phyloP scores from a whole-genome alignment of 208 protist genomes.

The Eutreptiella sp. region DNA sequence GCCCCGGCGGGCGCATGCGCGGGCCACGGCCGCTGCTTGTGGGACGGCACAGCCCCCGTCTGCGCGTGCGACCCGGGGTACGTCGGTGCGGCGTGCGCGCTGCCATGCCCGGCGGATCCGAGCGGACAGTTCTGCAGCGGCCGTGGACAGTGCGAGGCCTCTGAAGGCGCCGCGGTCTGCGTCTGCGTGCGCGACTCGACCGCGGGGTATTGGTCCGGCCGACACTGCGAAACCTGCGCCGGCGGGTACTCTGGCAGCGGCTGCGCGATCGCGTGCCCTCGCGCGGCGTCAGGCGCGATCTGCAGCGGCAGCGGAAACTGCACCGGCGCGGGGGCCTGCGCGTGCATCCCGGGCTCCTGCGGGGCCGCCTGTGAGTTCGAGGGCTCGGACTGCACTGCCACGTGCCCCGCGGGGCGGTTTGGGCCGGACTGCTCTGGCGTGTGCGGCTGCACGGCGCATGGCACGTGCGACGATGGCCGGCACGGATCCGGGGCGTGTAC shows the following conservation, averaged over 20 bases:
- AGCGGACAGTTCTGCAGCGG: neutral
- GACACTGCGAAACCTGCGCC: neutral
- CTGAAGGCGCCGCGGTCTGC: neutral
- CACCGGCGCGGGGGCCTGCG: constrained; percentile 22
- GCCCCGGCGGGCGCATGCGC: neutral
- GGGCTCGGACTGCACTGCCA: too few relatives aligned
- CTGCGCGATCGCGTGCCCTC: constrained; percentile 21
- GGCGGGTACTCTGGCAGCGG: constrained; percentile 20
- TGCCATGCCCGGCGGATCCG: neutral
- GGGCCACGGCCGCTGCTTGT: neutral
- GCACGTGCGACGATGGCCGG: constrained; percentile 13
- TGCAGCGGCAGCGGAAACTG: constrained; percentile 9
- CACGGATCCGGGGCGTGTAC: constrained; percentile 10
- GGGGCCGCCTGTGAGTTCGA: constrained; percentile 15
- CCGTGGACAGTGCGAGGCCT: neutral
- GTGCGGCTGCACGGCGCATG: constrained; percentile 27
- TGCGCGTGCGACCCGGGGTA: neutral
- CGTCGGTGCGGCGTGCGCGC: neutral
- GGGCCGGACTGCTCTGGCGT: too few relatives aligned
- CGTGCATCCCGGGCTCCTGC: constrained; percentile 31
- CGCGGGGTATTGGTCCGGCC: neutral
- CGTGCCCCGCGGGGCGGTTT: too few relatives aligned
- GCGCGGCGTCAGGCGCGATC: too few relatives aligned
- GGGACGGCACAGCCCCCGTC: neutral
- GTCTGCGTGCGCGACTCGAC: neutral